Conservation (phyloP, 2,329 filamentous ascomycete genomes). For the Pezicula radicicola region DNA sequence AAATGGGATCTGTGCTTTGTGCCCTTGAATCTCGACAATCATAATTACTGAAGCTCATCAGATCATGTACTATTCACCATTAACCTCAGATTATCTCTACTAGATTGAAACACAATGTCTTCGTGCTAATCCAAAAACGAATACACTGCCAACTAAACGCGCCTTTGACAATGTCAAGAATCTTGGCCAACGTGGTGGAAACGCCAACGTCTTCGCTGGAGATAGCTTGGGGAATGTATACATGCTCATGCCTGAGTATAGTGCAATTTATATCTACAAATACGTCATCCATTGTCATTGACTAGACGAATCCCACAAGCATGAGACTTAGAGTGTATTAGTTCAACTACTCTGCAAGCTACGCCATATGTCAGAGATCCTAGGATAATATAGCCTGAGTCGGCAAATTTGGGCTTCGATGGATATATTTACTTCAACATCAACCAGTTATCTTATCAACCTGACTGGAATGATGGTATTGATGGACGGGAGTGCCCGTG, state of each 20-base stretch:
- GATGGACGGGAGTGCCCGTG: slow-evolving; percentile 40
- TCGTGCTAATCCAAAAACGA: slow-evolving; percentile 26
- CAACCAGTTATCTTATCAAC: slow-evolving; percentile 45
- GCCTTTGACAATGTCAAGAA: slow-evolving; percentile 42
- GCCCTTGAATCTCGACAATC: too few species aligned
- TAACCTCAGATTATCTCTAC: slow-evolving; percentile 33
- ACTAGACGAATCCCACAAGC: neutral
- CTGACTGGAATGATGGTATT: slow-evolving; percentile 42
- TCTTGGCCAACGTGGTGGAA: slow-evolving; percentile 41
- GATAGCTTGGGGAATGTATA: slow-evolving; percentile 41
- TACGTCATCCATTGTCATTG: neutral
- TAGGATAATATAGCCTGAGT: slow-evolving; percentile 41
- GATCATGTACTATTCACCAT: slow-evolving; percentile 39
- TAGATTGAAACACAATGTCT: slow-evolving; percentile 33
- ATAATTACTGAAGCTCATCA: slow-evolving; percentile 5
- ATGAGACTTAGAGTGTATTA: neutral
- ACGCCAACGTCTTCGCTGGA: slow-evolving; percentile 40
- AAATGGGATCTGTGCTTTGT: too few species aligned
- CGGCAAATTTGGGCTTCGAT: slow-evolving; percentile 37
- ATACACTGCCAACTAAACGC: slow-evolving; percentile 33
- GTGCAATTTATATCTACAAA: slow-evolving; percentile 42
- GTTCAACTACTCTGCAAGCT: slow-evolving; percentile 31
- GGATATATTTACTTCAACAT: slow-evolving; percentile 44
- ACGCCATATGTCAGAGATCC: slow-evolving; percentile 36
- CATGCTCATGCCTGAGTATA: slow-evolving; percentile 42